phyloP scores from a whole-genome alignment of 1,284 basidiomycete genomes.

The Malassezia yamatoensis region DNA sequence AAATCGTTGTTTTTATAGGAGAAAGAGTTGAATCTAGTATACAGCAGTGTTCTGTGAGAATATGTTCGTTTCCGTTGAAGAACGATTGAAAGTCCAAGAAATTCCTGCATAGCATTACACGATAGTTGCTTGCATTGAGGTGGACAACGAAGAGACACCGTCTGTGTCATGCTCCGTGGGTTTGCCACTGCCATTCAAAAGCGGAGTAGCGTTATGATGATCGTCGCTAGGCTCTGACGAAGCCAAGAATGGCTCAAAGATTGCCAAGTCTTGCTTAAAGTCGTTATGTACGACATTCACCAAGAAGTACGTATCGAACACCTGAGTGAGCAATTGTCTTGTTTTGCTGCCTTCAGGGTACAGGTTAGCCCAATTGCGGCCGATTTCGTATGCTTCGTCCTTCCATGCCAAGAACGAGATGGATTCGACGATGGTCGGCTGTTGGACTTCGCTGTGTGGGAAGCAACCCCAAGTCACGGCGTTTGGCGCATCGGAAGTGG shows the following conservation, averaged over 20 bases:
- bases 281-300: constrained; percentile 42
- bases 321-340: constrained; percentile 29
- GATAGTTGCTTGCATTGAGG: not conserved
- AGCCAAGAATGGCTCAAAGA: constrained; percentile 39
- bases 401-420: constrained; percentile 48
- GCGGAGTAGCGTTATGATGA: too few relatives aligned
- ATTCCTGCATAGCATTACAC: too few relatives aligned
- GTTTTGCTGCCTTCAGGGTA: constrained; percentile 31
- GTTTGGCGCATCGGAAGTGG: constrained; percentile 80
- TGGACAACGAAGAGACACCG: not conserved
- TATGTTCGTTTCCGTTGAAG: too few relatives aligned
- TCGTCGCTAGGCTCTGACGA: too few relatives aligned
- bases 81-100: too few relatives aligned
- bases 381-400: constrained; percentile 47
- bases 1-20: constrained; percentile 31
- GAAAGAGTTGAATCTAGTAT: constrained; percentile 17
- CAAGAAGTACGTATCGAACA: constrained; percentile 42
- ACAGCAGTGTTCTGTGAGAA: constrained; percentile 11
- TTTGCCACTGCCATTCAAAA: too few relatives aligned
- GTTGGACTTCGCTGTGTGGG: constrained; percentile 79
- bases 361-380: constrained; percentile 42
- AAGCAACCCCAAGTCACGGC: constrained; percentile 99
- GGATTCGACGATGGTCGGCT: constrained; percentile 88
- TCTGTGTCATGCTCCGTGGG: not conserved
- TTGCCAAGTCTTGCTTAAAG: constrained; percentile 39